A percentile compares a stretch with the other conserved stretches of the same genome.
phyloP scores from a whole-genome alignment of 495 filamentous ascomycete species.

The Astrothelium subdiscretum region DNA sequence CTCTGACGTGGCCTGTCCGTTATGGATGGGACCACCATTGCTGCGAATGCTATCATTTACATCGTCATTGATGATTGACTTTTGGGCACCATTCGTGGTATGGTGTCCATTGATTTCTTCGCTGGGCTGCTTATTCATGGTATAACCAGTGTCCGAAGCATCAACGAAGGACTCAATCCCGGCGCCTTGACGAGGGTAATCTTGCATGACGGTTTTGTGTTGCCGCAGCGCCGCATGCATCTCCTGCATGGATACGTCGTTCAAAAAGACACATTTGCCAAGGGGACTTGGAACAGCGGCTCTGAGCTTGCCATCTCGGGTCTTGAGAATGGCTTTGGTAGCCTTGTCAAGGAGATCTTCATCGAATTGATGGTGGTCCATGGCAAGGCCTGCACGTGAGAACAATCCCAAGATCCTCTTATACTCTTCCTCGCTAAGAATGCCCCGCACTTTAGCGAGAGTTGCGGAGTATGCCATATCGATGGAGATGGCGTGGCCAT shows the following conservation, averaged over 20 bases:
- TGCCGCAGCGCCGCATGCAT: conserved; percentile 37
- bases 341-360: conserved; percentile 45
- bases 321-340: conserved; percentile 51
- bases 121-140: conserved; percentile 32
- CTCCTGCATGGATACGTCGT: conserved; percentile 40
- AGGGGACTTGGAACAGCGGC: conserved; percentile 47
- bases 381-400: conserved; percentile 48
- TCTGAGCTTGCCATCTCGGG: conserved; percentile 47
- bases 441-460: conserved; percentile 40
- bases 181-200: conserved; percentile 43
- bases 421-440: conserved; percentile 42
- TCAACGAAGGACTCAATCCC: conserved; percentile 53
- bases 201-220: conserved; percentile 44
- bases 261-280: conserved; percentile 46
- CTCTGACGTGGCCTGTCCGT: conserved; percentile 12
- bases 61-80: conserved; percentile 22
- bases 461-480: conserved; percentile 59
- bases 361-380: conserved; percentile 51
- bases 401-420: conserved; percentile 45
- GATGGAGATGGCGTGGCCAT: conserved; percentile 55
- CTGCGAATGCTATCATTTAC: conserved; percentile 17
- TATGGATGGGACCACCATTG: conserved; percentile 20
- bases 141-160: conserved; percentile 47
- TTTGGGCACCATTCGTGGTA: conserved; percentile 20
- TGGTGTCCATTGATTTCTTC: conserved; percentile 22